These are phyloP conservation scores for Kwoniella mangroviensis DNA, from an alignment of 768 basidiomycete genomes.

Conservation along the genomic window DNA sequence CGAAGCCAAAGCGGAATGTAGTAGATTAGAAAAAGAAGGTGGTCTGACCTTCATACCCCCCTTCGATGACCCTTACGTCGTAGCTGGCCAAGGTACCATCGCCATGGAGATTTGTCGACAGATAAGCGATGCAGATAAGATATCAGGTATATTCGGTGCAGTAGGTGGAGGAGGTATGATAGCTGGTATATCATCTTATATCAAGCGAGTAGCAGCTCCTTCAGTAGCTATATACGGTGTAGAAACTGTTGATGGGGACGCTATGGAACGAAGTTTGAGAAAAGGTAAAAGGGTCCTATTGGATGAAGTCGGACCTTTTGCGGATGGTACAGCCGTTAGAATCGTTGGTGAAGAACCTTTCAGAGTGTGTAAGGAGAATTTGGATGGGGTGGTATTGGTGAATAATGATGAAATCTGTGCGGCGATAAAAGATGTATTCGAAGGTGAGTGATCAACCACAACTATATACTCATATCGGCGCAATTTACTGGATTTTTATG, in stretches of 20 bases:
- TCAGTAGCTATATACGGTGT: constrained; percentile 79
- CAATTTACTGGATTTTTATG: too few species aligned
- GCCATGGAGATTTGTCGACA: constrained; percentile 96
- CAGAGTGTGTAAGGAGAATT: constrained; percentile 80
- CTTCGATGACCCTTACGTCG: constrained; percentile 94
- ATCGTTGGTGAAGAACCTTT: constrained; percentile 94
- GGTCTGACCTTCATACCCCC: constrained; percentile 91
- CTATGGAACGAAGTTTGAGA: constrained; percentile 81
- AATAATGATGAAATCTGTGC: constrained; percentile 98
- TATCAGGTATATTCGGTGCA: constrained; percentile 87
- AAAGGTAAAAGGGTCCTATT: constrained; percentile 81
- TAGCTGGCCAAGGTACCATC: constrained; percentile 94
- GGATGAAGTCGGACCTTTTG: constrained; percentile 91
- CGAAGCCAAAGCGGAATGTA: constrained; percentile 92
- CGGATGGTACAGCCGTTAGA: constrained; percentile 95
- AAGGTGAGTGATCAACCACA: constrained; percentile 65
- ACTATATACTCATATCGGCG: too few species aligned
- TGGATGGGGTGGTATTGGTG: constrained; percentile 81
- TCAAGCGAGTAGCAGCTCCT: constrained; percentile 88
- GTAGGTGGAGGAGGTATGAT: constrained; percentile 93
- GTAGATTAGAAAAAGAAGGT: constrained; percentile 74
- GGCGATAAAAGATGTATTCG: constrained; percentile 97
- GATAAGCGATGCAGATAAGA: constrained; percentile 68
- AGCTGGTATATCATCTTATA: constrained; percentile 87
- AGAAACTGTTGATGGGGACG: constrained; percentile 95